phyloP scores from a whole-genome alignment of 2,329 filamentous ascomycete genomes.

The Sporothrix globosa region DNA sequence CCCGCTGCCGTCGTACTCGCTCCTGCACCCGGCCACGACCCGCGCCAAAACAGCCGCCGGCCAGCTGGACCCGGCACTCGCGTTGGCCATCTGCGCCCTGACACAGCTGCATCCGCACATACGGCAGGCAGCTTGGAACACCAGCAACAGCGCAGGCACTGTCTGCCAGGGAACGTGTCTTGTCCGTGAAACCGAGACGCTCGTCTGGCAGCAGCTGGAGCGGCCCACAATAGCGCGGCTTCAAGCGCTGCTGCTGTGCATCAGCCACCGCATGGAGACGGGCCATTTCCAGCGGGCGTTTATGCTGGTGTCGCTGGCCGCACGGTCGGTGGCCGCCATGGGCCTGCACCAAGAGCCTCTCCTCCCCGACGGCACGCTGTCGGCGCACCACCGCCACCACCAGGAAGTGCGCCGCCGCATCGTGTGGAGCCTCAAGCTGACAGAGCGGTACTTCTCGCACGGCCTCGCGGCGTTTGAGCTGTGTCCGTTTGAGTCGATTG shows the following conservation, averaged over 20 bases:
- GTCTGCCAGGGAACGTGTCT: neutral
- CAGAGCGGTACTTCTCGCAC: slow-evolving; percentile 6
- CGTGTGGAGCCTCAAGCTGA: slow-evolving; percentile 11
- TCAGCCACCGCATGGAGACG: slow-evolving; percentile 13
- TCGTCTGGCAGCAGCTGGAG: neutral
- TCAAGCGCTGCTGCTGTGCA: neutral
- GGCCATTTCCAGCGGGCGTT: neutral
- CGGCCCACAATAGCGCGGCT: neutral
- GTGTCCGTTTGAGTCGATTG: neutral
- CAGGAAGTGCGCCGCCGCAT: neutral
- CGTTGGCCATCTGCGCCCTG: neutral
- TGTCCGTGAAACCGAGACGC: neutral
- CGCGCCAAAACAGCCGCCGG: neutral
- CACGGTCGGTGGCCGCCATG: neutral
- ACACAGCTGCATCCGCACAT: neutral
- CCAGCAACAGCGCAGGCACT: too few species aligned
- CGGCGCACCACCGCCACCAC: neutral
- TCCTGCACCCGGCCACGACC: neutral
- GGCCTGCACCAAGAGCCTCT: neutral
- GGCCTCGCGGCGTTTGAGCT: neutral
- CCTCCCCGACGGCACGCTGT: too few species aligned
- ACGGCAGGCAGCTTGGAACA: neutral
- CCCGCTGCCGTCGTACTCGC: neutral
- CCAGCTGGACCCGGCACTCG: neutral
- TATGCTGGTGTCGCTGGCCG: slow-evolving; percentile 2